Evolutionary conservation across 352 stramenopile species (phyloP).

Genomic region (Discostella stelligera): DNA sequence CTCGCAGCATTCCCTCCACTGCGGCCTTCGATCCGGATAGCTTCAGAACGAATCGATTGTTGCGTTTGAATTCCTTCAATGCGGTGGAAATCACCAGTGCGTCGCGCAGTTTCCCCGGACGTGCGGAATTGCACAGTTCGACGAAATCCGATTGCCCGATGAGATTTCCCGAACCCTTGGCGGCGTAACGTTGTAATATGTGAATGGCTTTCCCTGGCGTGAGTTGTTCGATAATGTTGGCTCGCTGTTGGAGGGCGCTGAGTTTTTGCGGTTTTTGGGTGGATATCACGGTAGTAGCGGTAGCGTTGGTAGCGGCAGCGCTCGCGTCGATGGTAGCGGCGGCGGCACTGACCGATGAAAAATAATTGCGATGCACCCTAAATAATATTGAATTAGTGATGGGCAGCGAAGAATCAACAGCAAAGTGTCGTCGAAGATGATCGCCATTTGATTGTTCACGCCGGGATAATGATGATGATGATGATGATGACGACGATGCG

Average conservation of each 20-base stretch:
- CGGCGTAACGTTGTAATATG: slow-evolving; percentile 42
- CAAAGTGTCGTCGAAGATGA: slow-evolving; percentile 1
- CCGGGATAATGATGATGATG: neutral
- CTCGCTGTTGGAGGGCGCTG: slow-evolving; percentile 37
- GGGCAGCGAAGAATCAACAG: neutral
- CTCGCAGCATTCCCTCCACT: slow-evolving; percentile 47
- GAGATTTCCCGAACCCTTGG: slow-evolving; percentile 14
- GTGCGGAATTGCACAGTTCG: slow-evolving; percentile 35
- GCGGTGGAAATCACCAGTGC: slow-evolving; percentile 49
- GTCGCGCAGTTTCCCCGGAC: slow-evolving; percentile 45
- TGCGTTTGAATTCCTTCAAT: slow-evolving; percentile 47
- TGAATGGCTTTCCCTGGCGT: slow-evolving; percentile 44
- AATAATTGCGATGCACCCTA: slow-evolving; percentile 13
- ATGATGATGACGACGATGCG: neutral
- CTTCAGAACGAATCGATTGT: slow-evolving; percentile 46
- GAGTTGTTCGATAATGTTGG: slow-evolving; percentile 30
- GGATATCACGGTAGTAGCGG: neutral
- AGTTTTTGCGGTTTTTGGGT: slow-evolving; percentile 9
- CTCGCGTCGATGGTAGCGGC: neutral
- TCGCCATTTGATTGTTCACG: neutral
- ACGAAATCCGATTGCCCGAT: slow-evolving; percentile 50
- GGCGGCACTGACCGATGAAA: slow-evolving; percentile 23
- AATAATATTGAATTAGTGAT: neutral
- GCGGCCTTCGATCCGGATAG: slow-evolving; percentile 25
- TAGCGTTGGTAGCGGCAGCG: neutral